Percentiles rank a stretch among this genome's conserved stretches.
Evolutionary conservation across 2,329 filamentous ascomycete genomes (phyloP).

Genomic region (Aspergillus sp.): DNA sequence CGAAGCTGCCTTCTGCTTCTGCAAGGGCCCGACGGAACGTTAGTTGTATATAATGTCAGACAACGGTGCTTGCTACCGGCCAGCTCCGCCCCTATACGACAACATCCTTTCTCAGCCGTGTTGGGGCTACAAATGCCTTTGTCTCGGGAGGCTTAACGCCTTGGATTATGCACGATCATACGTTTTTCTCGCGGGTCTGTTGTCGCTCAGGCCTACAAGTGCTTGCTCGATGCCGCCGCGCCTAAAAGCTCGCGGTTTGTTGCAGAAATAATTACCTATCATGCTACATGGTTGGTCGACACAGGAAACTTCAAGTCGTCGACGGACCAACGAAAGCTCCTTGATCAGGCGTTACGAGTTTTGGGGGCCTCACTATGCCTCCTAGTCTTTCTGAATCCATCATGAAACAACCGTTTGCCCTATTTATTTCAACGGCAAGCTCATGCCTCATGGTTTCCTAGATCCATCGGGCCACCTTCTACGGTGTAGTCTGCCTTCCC

Average conservation of each 20-base stretch:
- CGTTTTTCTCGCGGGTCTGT: neutral
- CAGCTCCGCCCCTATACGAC: constrained; percentile 3
- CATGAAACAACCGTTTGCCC: neutral
- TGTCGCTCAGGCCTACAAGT: constrained; percentile 2
- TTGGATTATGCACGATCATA: constrained; percentile 6
- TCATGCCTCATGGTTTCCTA: neutral
- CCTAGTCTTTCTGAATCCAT: neutral
- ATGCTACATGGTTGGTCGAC: neutral
- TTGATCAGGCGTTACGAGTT: neutral
- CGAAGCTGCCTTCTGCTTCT: constrained; percentile 14
- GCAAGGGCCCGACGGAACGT: constrained; percentile 24
- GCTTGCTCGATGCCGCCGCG: neutral
- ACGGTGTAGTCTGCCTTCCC: neutral
- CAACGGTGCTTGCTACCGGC: constrained; percentile 13
- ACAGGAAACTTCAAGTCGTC: neutral
- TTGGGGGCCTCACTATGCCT: neutral
- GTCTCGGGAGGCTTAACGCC: neutral
- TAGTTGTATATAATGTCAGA: constrained; percentile 16
- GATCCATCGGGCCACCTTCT: neutral
- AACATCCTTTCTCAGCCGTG: neutral
- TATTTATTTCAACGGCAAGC: neutral
- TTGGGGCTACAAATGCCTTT: neutral
- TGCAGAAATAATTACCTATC: constrained; percentile 2
- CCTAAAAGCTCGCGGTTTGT: neutral
- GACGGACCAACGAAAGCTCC: neutral